A percentile compares a stretch with the other conserved stretches of the same genome.
phyloP scores from a whole-genome alignment of 225 moss, liverwort and hornwort genomes.

The Pseudisothecium myosuroides region DNA sequence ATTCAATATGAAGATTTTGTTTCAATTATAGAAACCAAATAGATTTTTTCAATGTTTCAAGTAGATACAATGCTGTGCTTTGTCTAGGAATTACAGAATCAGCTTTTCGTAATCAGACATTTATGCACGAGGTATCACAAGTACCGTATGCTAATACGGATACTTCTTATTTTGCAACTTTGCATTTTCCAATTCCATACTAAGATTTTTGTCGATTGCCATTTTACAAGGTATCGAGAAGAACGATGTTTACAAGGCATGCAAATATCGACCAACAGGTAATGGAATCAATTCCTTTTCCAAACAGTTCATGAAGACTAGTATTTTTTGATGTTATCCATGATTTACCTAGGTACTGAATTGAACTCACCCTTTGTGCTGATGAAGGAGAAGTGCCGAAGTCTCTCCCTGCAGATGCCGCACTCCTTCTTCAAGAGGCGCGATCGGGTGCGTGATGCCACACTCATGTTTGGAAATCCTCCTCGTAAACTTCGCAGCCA shows the following conservation, averaged over 20 bases:
- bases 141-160: neutral
- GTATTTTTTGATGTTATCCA: neutral
- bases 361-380: neutral
- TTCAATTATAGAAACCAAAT: neutral
- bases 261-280: neutral
- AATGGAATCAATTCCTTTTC: neutral
- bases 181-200: neutral
- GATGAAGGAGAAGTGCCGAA: neutral
- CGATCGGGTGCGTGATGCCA: neutral
- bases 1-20: too few species aligned
- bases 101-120: neutral
- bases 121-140: neutral
- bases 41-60: neutral
- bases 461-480: neutral
- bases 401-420: neutral
- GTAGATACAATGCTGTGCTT: neutral
- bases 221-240: neutral
- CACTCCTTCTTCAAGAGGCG: neutral
- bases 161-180: neutral
- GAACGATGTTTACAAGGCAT: neutral
- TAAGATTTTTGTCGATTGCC: too few species aligned
- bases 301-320: neutral
- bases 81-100: neutral
- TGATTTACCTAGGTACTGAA: neutral
- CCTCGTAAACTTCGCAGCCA: neutral